These are phyloP conservation scores for Termitomyces sp. DNA, from an alignment of 768 basidiomycete genomes.

Conservation along the genomic window DNA sequence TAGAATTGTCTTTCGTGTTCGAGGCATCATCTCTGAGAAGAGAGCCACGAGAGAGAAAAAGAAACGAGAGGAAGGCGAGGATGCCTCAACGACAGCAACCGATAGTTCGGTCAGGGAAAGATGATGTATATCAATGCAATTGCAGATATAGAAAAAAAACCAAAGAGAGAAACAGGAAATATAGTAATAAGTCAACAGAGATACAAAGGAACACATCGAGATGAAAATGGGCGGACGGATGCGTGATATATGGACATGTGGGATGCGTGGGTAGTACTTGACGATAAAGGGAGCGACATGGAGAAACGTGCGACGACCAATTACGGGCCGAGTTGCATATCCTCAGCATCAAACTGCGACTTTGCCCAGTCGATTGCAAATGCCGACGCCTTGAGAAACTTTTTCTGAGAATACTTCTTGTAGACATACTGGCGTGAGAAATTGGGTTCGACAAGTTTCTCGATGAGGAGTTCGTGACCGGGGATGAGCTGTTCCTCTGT, in stretches of 20 bases:
- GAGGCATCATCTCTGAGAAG: conserved; percentile 6
- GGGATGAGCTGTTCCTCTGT: conserved; percentile 84
- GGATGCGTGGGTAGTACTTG: conserved; percentile 16
- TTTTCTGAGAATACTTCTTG: conserved; percentile 97
- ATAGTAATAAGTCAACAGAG: conserved; percentile 17
- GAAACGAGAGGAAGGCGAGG: conserved; percentile 11
- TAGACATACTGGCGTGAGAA: conserved; percentile 87
- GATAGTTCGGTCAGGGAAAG: conserved; percentile 7
- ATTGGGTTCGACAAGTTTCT: conserved; percentile 74
- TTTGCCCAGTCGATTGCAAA: conserved; percentile 78
- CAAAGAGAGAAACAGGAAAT: conserved; percentile 13
- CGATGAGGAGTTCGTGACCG: conserved; percentile 79
- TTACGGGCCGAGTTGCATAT: conserved; percentile 45
- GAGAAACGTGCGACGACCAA: conserved; percentile 17
- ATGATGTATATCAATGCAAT: conserved; percentile 19
- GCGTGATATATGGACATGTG: conserved; percentile 3
- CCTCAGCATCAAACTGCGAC: conserved; percentile 41
- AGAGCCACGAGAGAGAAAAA: conserved; percentile 8
- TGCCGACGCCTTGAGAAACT: conserved; percentile 88
- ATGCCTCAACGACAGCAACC: conserved; percentile 26
- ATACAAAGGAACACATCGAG: conserved; percentile 20
- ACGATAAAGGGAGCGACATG: conserved; percentile 16
- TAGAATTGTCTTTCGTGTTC: conserved; percentile 16
- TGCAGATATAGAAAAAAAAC: conserved; percentile 10
- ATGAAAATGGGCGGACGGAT: conserved; percentile 10